Base-by-base conservation (phyloP, 805 yeast species). In the Blastobotrys peoriensis region DNA sequence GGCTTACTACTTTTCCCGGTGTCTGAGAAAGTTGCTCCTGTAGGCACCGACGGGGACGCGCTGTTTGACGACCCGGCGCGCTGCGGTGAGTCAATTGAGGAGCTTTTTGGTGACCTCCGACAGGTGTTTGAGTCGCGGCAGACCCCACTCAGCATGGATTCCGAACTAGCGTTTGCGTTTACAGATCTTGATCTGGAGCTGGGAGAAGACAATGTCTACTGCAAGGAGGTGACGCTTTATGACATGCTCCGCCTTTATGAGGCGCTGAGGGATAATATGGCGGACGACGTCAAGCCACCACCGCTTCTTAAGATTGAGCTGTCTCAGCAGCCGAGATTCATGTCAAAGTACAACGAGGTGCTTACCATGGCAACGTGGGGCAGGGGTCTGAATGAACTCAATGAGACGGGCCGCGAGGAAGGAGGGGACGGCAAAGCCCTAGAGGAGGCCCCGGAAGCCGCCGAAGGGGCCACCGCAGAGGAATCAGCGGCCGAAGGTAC, bases 121-220 rank as follows among this genome's bases (percentile, higher is more conserved):
- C 40, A 46, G n/a, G 45, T 40, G 13, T 45, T 49, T 6, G 46
- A 41, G 17, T 25, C 43, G 4, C 36, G 42, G 21, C 44, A 43
- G 4, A 42, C 23, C 10, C 36, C 40, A 3, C 44, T 41, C 36
- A 35, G 37, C 27, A 22, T 43, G 33, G 54, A 53, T 13, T 34
- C 33, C 20, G 61, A 57, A 51, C 39, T 56, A 20, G 44, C 51
- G 3, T 43, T 58, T 33, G 28, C 41, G 3, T 45, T 57, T 22
- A 44, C 49, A 2, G 56, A 51, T 33, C 46, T 58, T 17, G 57
- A 47, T 2, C 52, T 59, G 10, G 35, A 15, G 10, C 25, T 59
- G 10, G 54, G 57, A 6, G 63, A 58, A 45, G 63, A 59, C 35
- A 59, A 58, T 34, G 35, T 51, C 23, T 58, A 55, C 48, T 36